A percentile compares a stretch with the other conserved stretches of the same genome.
phyloP scores from a whole-genome alignment of 2,329 filamentous ascomycete species.

The Fusarium oligoseptatum region DNA sequence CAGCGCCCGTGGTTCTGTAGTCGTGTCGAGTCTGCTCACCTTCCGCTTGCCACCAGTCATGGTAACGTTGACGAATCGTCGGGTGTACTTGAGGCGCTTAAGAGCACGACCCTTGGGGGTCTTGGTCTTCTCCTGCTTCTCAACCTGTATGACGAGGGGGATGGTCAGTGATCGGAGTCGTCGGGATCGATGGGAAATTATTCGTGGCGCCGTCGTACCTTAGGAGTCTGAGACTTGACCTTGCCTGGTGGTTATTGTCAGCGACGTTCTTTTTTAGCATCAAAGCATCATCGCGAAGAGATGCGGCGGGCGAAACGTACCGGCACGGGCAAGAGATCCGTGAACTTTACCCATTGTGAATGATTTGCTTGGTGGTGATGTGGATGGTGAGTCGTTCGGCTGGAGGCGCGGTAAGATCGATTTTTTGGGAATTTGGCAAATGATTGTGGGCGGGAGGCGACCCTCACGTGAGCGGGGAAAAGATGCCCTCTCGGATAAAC shows the following conservation, averaged over 20 bases:
- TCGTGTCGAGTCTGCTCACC: conserved; percentile 65
- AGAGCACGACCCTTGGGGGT: conserved; percentile 95
- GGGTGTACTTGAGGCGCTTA: conserved; percentile 96
- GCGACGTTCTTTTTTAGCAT: conserved; percentile 29
- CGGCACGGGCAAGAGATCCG: conserved; percentile 91
- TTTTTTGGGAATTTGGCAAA: conserved; percentile 56
- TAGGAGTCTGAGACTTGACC: conserved; percentile 96
- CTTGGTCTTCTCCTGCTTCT: conserved; percentile 96
- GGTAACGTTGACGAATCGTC: conserved; percentile 98
- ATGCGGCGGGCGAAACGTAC: conserved; percentile 51
- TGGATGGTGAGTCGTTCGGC: conserved; percentile 51
- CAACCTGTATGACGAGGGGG: conserved; percentile 69
- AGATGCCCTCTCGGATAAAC: conserved; percentile 53
- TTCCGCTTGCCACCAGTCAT: conserved; percentile 99
- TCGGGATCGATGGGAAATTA: conserved; percentile 38
- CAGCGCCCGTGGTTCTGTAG: conserved; percentile 33
- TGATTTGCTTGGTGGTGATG: conserved; percentile 56
- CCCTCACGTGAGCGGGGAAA: conserved; percentile 54
- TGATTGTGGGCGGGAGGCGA: conserved; percentile 54
- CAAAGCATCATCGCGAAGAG: conserved; percentile 15
- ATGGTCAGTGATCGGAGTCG: conserved; percentile 50
- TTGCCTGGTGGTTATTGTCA: conserved; percentile 82
- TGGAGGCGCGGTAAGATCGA: conserved; percentile 42
- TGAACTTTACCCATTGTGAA: conserved; percentile 90
- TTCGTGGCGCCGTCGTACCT: conserved; percentile 70